Evolutionary conservation across 2,329 filamentous ascomycete species (phyloP).

Genomic region (Aspergillus costaricaensis): DNA sequence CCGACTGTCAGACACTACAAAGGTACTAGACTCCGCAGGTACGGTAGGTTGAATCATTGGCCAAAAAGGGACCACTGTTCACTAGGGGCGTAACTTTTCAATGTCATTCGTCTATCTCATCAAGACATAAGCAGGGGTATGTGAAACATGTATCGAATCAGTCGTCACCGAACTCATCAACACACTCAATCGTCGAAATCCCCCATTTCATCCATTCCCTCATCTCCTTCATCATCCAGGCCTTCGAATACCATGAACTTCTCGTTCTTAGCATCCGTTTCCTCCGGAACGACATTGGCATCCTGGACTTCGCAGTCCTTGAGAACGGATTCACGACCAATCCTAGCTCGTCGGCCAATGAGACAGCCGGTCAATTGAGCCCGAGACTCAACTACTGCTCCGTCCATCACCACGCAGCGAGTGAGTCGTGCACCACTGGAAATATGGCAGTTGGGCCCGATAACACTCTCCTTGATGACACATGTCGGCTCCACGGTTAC

Average conservation of each 20-base stretch:
- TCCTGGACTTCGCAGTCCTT: constrained; percentile 93
- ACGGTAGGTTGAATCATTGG: no score
- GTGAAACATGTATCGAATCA: background rate
- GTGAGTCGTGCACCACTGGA: constrained; percentile 80
- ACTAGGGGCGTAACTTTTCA: background rate
- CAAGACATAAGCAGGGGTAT: background rate
- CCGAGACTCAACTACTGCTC: constrained; percentile 78
- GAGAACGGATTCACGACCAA: constrained; percentile 79
- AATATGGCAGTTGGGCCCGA: constrained; percentile 86
- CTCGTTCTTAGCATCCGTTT: constrained; percentile 65
- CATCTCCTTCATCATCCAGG: constrained; percentile 40
- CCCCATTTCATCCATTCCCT: constrained; percentile 33
- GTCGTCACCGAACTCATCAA: background rate
- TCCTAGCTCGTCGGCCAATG: constrained; percentile 74
- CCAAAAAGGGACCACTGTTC: no score
- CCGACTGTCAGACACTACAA: no score
- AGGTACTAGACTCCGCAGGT: no score
- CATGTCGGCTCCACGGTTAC: constrained; percentile 85
- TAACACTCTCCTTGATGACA: constrained; percentile 88
- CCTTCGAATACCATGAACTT: constrained; percentile 61
- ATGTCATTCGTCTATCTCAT: background rate
- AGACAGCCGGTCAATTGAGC: constrained; percentile 87
- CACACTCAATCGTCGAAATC: constrained; percentile 27
- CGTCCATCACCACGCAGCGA: constrained; percentile 92
- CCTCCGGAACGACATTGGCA: constrained; percentile 76